These are phyloP conservation scores for Trichosporon faecale DNA, from an alignment of 1,284 basidiomycete species.

Conservation along the genomic window DNA sequence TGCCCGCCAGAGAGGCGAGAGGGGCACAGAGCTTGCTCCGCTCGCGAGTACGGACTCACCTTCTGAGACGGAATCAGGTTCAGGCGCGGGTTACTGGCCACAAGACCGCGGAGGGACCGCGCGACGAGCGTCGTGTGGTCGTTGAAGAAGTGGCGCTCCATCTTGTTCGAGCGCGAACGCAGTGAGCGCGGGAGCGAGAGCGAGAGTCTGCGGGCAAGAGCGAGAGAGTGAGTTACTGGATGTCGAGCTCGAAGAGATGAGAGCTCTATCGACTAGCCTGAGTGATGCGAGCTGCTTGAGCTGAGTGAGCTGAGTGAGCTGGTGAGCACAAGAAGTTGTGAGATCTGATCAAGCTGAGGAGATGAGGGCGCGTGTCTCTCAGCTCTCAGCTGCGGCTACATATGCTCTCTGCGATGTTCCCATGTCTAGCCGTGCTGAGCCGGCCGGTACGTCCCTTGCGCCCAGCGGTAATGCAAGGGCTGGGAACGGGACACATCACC, in stretches of 20 bases:
- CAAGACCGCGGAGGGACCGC: slow-evolving; percentile 48
- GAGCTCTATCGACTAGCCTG: no score
- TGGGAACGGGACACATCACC: not conserved
- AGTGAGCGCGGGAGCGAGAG: not conserved
- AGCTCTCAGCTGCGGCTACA: not conserved
- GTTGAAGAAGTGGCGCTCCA: slow-evolving; percentile 53
- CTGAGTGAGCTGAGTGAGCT: no score
- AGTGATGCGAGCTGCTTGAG: no score
- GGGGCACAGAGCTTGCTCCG: not conserved
- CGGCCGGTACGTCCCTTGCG: no score
- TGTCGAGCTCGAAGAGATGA: no score
- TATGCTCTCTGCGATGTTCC: not conserved
- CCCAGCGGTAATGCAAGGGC: no score
- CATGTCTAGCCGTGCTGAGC: not conserved
- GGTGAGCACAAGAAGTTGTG: no score
- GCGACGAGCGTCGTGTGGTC: slow-evolving; percentile 51
- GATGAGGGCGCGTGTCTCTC: no score
- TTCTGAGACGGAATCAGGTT: slow-evolving; percentile 50
- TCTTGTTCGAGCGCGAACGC: slow-evolving; percentile 11
- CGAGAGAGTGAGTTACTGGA: no score
- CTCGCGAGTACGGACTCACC: slow-evolving; percentile 8
- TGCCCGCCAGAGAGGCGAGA: no score
- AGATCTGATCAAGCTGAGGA: no score
- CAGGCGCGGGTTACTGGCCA: slow-evolving; percentile 48
- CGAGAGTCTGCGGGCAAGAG: not conserved